Evolutionary conservation across 2,329 filamentous ascomycete genomes (phyloP), one percentile per base, ranked within the genome.

Genomic region (Whalleya microplaca): DNA sequence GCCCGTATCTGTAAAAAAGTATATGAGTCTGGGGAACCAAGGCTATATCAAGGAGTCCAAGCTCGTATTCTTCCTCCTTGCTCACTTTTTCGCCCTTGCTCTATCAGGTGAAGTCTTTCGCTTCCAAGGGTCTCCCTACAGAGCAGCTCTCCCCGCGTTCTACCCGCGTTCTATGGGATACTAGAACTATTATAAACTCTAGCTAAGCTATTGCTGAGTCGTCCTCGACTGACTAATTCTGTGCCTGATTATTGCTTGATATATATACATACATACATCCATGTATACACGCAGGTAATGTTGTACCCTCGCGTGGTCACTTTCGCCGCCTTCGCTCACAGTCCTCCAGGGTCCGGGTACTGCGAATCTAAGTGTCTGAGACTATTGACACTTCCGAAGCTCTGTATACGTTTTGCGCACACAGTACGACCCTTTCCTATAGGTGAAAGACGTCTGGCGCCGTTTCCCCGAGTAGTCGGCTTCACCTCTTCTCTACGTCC

Each of bases 161-260:
- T 37, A 37, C 32, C 32, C 14, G 32, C 32, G 14, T 14, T 9
- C 9, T 37, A 37, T 12, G 6, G 10, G 14, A 14, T 29, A n/a
- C n/a, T n/a, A n/a, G n/a, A n/a, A n/a, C n/a, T n/a, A 29, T 41
- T 21, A 16, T 40, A 40, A 14, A 27, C 21, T n/a, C 14, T 23
- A 3, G 44, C 43, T n/a, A 44, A 44, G 45, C 40, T 23, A 44
- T n/a, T 37, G 20, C 23, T 32, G 20, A 55, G 41, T 45, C 46
- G 46, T 27, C 21, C 41, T 29, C 43, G 23, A 21, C 29, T 6
- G 23, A 46, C 32, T 23, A 19, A 50, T 6, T 29, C 6, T 12
- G 12, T 12, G 27, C 27, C 27, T 29, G 12, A 5, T 29, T 29
- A 29, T 29, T 12, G 27, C 27, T 12, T 12, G 27, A 29, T 12